phyloP scores from a whole-genome alignment of 2,329 filamentous ascomycete genomes.

The Emericellopsis atlantica region DNA sequence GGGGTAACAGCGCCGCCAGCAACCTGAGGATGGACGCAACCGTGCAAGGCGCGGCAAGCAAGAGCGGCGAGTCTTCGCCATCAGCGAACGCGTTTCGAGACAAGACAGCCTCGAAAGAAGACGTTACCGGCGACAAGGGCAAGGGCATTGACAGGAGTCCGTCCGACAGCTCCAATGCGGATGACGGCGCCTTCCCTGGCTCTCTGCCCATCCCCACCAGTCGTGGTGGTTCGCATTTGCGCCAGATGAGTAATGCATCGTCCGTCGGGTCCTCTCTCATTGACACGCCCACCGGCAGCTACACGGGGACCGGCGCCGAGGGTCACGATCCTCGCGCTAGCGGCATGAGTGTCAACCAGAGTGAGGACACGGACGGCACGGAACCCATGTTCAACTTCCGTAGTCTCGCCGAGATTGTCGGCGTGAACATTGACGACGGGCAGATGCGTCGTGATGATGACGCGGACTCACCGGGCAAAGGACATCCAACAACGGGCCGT shows the following conservation, averaged over 20 bases:
- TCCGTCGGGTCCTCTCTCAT: constrained; percentile 67
- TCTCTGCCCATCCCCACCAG: constrained; percentile 35
- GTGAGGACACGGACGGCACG: constrained; percentile 35
- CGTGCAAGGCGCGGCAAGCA: constrained; percentile 27
- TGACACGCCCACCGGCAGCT: constrained; percentile 50
- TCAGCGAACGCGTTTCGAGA: not conserved
- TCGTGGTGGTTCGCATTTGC: constrained; percentile 56
- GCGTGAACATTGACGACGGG: constrained; percentile 41
- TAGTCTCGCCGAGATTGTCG: constrained; percentile 76
- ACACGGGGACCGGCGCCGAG: constrained; percentile 20
- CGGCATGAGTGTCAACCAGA: constrained; percentile 28
- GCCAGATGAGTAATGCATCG: constrained; percentile 78
- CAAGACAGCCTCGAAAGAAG: constrained; percentile 9
- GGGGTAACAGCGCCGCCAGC: constrained; percentile 47
- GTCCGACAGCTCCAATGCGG: constrained; percentile 6
- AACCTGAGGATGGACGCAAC: constrained; percentile 46
- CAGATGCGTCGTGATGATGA: constrained; percentile 17
- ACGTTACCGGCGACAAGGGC: constrained; percentile 40
- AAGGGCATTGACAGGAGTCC: constrained; percentile 51
- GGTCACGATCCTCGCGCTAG: constrained; percentile 39
- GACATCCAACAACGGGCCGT: constrained; percentile 9
- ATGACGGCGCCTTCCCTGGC: constrained; percentile 19
- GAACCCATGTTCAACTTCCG: constrained; percentile 89
- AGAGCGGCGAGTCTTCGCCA: constrained; percentile 9
- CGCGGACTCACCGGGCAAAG: constrained; percentile 10